phyloP scores from a whole-genome alignment of 495 filamentous ascomycete species.

The Aspergillus campestris region DNA sequence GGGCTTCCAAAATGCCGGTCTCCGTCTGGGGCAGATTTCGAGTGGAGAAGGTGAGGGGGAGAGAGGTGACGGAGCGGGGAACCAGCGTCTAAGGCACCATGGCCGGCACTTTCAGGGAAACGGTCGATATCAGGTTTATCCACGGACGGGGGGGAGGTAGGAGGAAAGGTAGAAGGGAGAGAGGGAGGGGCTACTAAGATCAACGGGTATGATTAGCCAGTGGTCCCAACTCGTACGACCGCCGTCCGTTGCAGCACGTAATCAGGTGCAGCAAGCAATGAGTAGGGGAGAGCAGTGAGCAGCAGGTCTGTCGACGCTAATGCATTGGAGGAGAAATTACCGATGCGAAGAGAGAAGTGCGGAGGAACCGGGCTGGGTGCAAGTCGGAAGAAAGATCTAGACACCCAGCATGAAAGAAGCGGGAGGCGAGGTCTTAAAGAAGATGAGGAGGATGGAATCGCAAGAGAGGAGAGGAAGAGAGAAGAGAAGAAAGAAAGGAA shows the following conservation, averaged over 20 bases:
- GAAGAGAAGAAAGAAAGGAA: constrained; percentile 20
- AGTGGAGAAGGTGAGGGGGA: too few relatives aligned
- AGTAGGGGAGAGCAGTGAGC: not conserved
- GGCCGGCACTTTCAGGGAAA: constrained; percentile 5
- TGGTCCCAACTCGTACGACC: not conserved
- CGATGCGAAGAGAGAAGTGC: constrained; percentile 7
- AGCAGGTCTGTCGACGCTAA: constrained; percentile 11
- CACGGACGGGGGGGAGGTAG: not conserved
- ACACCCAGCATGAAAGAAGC: constrained; percentile 10
- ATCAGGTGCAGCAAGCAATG: not conserved
- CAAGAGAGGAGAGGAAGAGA: constrained; percentile 17
- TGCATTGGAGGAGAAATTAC: constrained; percentile 16
- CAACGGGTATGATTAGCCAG: not conserved
- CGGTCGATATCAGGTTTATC: constrained; percentile 1
- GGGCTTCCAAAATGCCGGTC: constrained; percentile 6
- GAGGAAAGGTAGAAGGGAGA: constrained; percentile 1
- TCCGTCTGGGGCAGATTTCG: too few relatives aligned
- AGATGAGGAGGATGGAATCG: constrained; percentile 9
- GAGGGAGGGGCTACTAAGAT: constrained; percentile 6
- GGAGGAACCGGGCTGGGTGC: constrained; percentile 3
- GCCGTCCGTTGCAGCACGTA: too few relatives aligned
- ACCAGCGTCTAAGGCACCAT: constrained; percentile 12
- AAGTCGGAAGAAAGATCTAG: constrained; percentile 11
- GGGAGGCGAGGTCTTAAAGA: constrained; percentile 10
- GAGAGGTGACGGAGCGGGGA: not conserved